Conservation (phyloP, 768 basidiomycete species). For the Xerocomellus intermedius region DNA sequence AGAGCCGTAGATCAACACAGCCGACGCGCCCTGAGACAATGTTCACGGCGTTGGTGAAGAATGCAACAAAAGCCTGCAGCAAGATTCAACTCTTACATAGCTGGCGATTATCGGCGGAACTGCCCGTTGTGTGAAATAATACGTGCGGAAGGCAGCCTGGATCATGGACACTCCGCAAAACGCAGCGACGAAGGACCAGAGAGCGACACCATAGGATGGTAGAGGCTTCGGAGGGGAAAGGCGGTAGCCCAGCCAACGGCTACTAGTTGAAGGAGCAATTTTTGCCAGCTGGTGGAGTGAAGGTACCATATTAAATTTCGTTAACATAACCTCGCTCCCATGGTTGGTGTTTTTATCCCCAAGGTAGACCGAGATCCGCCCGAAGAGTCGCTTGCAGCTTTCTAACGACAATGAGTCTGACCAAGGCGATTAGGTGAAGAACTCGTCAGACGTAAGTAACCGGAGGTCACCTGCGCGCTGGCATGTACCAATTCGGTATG, state of each 20-base stretch:
- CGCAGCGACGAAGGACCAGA: slow-evolving; percentile 53
- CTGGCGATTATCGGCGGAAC: slow-evolving; percentile 34
- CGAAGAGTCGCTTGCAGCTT: background rate
- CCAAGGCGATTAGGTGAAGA: background rate
- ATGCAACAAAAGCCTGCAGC: background rate
- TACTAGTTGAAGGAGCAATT: slow-evolving; percentile 1
- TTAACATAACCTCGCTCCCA: background rate
- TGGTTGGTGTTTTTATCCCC: background rate
- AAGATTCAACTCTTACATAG: slow-evolving; percentile 16
- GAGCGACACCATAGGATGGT: background rate
- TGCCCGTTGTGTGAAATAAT: slow-evolving; percentile 44
- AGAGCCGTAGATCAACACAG: slow-evolving; percentile 53
- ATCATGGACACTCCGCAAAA: slow-evolving; percentile 50
- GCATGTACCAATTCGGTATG: too few relatives aligned
- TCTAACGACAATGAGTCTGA: background rate
- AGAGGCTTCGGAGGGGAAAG: slow-evolving; percentile 6
- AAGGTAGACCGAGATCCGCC: background rate
- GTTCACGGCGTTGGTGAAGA: background rate
- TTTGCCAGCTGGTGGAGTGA: background rate
- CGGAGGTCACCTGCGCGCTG: too few relatives aligned
- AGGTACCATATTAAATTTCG: background rate
- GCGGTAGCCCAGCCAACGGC: slow-evolving; percentile 15
- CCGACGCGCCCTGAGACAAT: slow-evolving; percentile 47
- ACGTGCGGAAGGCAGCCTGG: slow-evolving; percentile 49
- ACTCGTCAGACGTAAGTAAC: background rate